A percentile compares a stretch with the other conserved stretches of the same genome.
Evolutionary conservation across 2,329 filamentous ascomycete species (phyloP).

Genomic region (Xylariaceae sp.): DNA sequence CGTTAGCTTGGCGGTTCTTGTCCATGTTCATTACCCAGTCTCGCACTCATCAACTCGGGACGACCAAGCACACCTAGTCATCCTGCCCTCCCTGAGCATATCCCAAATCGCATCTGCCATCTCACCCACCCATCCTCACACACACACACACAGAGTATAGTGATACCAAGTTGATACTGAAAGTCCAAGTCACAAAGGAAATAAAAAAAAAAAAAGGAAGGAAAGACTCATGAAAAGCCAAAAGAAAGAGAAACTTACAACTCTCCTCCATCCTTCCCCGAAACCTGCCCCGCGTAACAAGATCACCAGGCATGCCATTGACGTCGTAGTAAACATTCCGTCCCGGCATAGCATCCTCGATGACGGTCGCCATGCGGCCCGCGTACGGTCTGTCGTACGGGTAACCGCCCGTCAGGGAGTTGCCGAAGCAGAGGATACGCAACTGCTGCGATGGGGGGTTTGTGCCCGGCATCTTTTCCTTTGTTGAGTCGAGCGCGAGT

Average conservation of each 20-base stretch:
- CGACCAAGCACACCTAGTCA: too few relatives aligned
- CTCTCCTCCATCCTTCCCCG: slow-evolving; percentile 21
- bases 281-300: slow-evolving; percentile 36
- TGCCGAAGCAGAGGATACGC: slow-evolving; percentile 60
- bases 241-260: slow-evolving; percentile 14
- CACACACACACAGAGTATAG: too few relatives aligned
- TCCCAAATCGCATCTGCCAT: too few relatives aligned
- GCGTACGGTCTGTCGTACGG: slow-evolving; percentile 51
- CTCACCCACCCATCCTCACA: too few relatives aligned
- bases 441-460: slow-evolving; percentile 35
- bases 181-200: too few relatives aligned
- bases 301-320: slow-evolving; percentile 50
- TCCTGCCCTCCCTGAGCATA: too few relatives aligned
- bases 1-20: slow-evolving; percentile 4
- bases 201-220: too few relatives aligned
- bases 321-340: slow-evolving; percentile 37
- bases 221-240: too few relatives aligned
- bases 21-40: too few relatives aligned
- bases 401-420: slow-evolving; percentile 60
- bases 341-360: slow-evolving; percentile 43
- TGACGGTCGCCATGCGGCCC: slow-evolving; percentile 41
- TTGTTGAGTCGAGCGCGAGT: too few relatives aligned
- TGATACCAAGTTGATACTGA: too few relatives aligned
- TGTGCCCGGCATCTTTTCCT: neutral
- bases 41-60: too few relatives aligned